These are phyloP conservation scores for Sporothrix dimorphospora DNA, from an alignment of 2,329 filamentous ascomycete genomes.

Conservation along the genomic window DNA sequence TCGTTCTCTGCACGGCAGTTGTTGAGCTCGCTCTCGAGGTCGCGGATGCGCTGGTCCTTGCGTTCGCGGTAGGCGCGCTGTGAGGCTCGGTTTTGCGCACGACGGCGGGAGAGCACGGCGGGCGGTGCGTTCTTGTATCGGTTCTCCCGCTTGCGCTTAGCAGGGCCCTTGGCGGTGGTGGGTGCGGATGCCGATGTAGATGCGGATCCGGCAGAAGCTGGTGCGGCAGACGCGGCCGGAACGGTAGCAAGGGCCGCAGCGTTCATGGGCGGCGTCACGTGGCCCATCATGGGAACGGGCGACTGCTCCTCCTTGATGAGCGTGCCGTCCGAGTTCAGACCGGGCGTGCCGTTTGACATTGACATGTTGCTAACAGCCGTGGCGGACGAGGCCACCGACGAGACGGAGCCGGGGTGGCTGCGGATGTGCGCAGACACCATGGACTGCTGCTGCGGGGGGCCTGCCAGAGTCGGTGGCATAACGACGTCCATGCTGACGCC, in stretches of 20 bases:
- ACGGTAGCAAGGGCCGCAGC: not conserved
- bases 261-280: not conserved
- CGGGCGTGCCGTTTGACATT: not conserved
- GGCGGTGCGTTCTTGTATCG: conserved; percentile 57
- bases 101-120: conserved; percentile 56
- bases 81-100: conserved; percentile 64
- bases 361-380: not conserved
- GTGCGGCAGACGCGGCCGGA: not conserved
- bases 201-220: not conserved
- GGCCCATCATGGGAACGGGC: not conserved
- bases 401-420: not conserved
- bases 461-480: not conserved
- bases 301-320: conserved; percentile 6
- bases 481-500: not conserved
- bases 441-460: not conserved
- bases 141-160: conserved; percentile 56
- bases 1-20: conserved; percentile 60
- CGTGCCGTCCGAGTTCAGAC: not conserved
- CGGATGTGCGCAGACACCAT: not conserved
- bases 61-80: conserved; percentile 64
- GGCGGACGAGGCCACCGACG: not conserved
- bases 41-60: conserved; percentile 67
- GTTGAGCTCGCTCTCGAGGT: conserved; percentile 61
- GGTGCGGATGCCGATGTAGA: not conserved
- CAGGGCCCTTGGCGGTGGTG: conserved; percentile 41